Evolutionary conservation across 768 basidiomycete genomes (phyloP).

Genomic region (Gloeostereum incarnatum): DNA sequence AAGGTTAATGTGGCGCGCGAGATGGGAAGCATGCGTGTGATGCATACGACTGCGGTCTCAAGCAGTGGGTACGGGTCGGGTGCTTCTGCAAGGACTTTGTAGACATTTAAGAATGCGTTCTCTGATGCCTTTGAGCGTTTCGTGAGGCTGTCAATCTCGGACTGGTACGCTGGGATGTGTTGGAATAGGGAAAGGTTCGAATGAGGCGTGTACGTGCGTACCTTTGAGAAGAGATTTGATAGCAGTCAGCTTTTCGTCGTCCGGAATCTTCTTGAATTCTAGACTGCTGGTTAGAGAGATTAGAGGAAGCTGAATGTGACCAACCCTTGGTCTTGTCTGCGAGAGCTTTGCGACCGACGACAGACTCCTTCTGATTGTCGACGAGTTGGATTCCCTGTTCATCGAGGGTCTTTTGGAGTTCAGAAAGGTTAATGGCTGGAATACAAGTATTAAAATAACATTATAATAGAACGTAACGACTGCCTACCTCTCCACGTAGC

Average conservation of each 20-base stretch:
- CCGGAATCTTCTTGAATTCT: conserved; percentile 97
- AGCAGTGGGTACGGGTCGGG: conserved; percentile 96
- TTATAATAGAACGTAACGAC: background rate
- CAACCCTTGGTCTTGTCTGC: conserved; percentile 98
- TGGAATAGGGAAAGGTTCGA: conserved; percentile 1
- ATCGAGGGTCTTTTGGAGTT: conserved; percentile 91
- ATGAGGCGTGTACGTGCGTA: conserved; percentile 15
- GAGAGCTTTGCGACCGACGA: conserved; percentile 87
- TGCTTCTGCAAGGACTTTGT: conserved; percentile 93
- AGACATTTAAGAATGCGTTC: conserved; percentile 93
- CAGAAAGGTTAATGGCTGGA: conserved; percentile 77
- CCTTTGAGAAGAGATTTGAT: conserved; percentile 91
- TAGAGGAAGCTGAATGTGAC: conserved; percentile 3
- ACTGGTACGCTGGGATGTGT: conserved; percentile 69
- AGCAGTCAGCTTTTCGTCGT: conserved; percentile 76
- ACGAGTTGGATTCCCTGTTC: conserved; percentile 91
- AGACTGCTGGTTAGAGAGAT: conserved; percentile 1
- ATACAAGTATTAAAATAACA: background rate
- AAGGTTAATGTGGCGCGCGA: background rate
- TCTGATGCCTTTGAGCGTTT: conserved; percentile 88
- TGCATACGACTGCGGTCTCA: conserved; percentile 79
- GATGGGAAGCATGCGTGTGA: background rate
- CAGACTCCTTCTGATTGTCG: conserved; percentile 97
- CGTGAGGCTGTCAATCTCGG: conserved; percentile 93
- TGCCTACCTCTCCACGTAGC: conserved; percentile 80